Percentiles rank a stretch among this genome's conserved stretches.
These are phyloP conservation scores for Venturia asperata DNA, from an alignment of 2,329 filamentous ascomycete species.

Conservation along the genomic window DNA sequence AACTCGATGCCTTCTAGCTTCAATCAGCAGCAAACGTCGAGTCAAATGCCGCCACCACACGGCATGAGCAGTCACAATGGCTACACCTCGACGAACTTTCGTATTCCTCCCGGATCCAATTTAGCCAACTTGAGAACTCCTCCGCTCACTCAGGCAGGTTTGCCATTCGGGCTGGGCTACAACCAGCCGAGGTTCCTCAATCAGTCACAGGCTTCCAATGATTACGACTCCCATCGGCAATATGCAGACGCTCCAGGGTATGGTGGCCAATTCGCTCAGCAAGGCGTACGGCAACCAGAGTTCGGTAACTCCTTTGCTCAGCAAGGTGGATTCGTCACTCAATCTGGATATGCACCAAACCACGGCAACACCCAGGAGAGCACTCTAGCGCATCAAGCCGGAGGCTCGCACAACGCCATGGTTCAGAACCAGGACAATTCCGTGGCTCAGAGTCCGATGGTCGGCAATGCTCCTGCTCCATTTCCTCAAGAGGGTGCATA, in stretches of 20 bases:
- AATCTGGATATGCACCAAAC: no score
- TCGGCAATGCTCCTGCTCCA: background rate
- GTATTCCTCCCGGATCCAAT: background rate
- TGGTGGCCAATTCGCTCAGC: background rate
- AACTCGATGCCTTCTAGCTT: background rate
- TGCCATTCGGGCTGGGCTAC: background rate
- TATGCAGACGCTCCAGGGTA: background rate
- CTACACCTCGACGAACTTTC: background rate
- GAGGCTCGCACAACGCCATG: background rate
- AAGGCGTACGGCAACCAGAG: background rate
- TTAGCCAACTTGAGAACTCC: background rate
- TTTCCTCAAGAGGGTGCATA: background rate
- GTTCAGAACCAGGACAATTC: background rate
- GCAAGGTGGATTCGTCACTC: background rate
- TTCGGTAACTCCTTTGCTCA: background rate
- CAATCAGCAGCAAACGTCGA: background rate
- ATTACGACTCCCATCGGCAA: background rate
- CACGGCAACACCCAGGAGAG: background rate
- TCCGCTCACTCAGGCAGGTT: background rate
- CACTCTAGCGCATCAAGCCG: background rate
- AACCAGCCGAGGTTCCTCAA: no score
- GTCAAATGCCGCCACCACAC: background rate
- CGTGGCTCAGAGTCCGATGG: background rate
- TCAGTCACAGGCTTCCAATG: background rate
- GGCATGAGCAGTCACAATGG: background rate